A percentile compares a stretch with the other conserved stretches of the same genome.
Conservation (phyloP, 2,329 filamentous ascomycete species). For the Leptographium wingfieldii region DNA sequence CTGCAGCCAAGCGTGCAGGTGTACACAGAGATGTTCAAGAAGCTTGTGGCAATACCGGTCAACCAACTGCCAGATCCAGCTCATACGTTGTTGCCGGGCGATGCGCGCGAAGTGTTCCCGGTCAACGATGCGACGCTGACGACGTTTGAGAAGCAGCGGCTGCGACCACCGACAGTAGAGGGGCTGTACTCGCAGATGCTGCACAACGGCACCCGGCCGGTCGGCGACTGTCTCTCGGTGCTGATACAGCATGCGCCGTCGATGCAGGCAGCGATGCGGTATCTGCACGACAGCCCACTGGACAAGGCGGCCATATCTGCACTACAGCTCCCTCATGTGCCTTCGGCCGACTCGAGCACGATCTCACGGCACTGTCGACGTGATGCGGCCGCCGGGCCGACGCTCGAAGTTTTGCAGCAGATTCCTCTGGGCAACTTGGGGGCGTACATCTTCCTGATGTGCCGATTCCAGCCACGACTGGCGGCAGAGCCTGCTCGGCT, state of each 20-base stretch:
- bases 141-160: constrained; percentile 51
- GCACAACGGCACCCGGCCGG: constrained; percentile 32
- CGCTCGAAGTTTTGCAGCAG: constrained; percentile 8
- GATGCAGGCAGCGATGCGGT: constrained; percentile 32
- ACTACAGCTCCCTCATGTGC: constrained; percentile 1
- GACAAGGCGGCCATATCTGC: constrained; percentile 7
- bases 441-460: constrained; percentile 40
- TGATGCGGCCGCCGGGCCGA: background rate
- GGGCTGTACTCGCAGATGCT: constrained; percentile 49
- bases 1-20: constrained; percentile 28
- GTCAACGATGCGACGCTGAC: constrained; percentile 45
- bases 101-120: constrained; percentile 40
- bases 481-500: constrained; percentile 11
- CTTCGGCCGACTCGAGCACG: background rate
- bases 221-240: constrained; percentile 37
- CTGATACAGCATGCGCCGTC: constrained; percentile 41
- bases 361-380: background rate
- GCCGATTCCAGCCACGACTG: constrained; percentile 24
- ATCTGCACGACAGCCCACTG: constrained; percentile 33
- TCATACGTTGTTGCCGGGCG: constrained; percentile 38
- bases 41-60: constrained; percentile 29
- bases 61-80: constrained; percentile 4
- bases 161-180: constrained; percentile 44
- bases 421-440: constrained; percentile 28
- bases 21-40: constrained; percentile 49